Percentiles rank a stretch among this genome's conserved stretches.
These are phyloP conservation scores for Dactylonectria macrodidyma DNA, from an alignment of 2,329 filamentous ascomycete species.

Conservation along the genomic window DNA sequence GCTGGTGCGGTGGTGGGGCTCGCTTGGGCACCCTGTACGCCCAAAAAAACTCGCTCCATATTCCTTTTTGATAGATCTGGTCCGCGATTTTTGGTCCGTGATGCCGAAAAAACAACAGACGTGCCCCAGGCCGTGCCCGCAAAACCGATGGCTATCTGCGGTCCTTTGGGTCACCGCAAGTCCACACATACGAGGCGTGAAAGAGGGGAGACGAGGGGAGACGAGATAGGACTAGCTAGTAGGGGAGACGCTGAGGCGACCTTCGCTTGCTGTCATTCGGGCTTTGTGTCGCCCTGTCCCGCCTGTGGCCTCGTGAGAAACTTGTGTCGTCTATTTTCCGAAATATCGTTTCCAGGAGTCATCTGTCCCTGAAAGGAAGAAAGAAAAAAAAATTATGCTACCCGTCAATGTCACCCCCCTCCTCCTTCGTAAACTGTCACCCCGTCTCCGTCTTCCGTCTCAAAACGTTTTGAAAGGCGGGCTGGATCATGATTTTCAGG, in stretches of 20 bases:
- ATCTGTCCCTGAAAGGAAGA: not conserved
- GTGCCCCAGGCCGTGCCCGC: not conserved
- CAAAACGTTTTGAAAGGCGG: not conserved
- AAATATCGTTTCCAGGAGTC: conserved; percentile 5
- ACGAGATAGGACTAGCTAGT: too few relatives aligned
- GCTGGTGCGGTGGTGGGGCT: not conserved
- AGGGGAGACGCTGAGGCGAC: too few relatives aligned
- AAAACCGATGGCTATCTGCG: conserved; percentile 11
- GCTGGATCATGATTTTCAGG: not conserved
- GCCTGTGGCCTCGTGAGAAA: conserved; percentile 23
- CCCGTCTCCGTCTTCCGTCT: not conserved
- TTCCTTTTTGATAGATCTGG: conserved; percentile 29
- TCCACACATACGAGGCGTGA: conserved; percentile 4
- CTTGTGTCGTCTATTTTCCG: conserved; percentile 17
- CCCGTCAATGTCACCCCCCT: too few relatives aligned
- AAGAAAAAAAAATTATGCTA: too few relatives aligned
- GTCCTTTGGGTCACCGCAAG: conserved; percentile 17
- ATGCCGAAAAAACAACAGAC: not conserved
- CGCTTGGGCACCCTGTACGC: not conserved
- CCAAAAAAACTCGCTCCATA: conserved; percentile 19
- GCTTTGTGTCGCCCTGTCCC: conserved; percentile 2
- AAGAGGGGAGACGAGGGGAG: not conserved
- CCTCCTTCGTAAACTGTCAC: not conserved
- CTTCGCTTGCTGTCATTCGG: conserved; percentile 11
- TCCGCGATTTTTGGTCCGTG: conserved; percentile 4